Evolutionary conservation across 495 filamentous ascomycete species (phyloP), one percentile per base, ranked within the genome.

Genomic region (Aspergillus carlsbadensis): DNA sequence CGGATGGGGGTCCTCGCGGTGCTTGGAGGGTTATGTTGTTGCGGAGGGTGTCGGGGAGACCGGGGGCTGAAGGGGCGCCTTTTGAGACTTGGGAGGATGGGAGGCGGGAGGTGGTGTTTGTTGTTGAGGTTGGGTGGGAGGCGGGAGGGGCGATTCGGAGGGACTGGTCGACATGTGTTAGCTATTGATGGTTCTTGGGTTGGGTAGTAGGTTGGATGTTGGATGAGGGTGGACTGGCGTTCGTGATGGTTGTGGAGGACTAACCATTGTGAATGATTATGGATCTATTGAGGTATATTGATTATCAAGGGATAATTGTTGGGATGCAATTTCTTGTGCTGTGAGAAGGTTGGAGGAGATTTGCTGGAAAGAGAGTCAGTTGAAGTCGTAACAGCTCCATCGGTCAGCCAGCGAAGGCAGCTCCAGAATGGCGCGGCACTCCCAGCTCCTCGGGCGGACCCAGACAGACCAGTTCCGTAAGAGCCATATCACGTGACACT

Each of bases 31-130:
- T 84, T 63, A 94, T 79, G 71, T 90, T 90, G 45, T 86, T 77
- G 69, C 93, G 91, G 57, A 98, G 88, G 15, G 87, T 91, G 76
- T 98, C 93, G 78, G 90, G 93, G 59, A 97, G 75, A 60, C 92
- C 92, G 1, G 91, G 91, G 52, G 91, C 92, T 17, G 91, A 95
- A 57, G 92, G 93, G 31, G 93, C 93, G 66, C 81, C 81, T 61
- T 78, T 79, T 54, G 78, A 80, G 52, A 73, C 68, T 45, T 70
- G 68, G 61, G 60, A 59, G 55, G 67, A 63, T 54, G 65, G 41
- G 52, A 48, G 65, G 14, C 74, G 67, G 65, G 75, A 64, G 54
- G 79, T 75, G 69, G 84, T 84, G 70, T 80, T 81, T 71, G 78
- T 78, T 57, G 83, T 80, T 63, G 75, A 73, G 66, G 74, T 67